Conservation (phyloP, 1,139 yeast genomes). For the Lodderomyces pseudojiufengensis region DNA sequence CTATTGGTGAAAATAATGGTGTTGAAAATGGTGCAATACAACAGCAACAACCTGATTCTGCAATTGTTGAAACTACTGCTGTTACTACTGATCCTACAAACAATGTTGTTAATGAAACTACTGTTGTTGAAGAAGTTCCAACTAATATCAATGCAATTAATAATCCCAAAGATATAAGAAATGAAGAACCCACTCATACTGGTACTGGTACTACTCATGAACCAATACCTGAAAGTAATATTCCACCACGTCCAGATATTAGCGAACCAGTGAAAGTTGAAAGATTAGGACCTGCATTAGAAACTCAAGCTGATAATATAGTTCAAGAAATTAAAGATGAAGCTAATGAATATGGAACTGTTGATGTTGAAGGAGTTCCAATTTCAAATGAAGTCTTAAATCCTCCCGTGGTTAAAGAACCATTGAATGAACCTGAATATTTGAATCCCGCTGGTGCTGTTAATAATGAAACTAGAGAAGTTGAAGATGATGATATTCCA, state of each 20-base stretch:
- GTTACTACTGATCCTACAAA: not conserved
- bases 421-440: not conserved
- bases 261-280: not conserved
- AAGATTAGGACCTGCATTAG: slow-evolving; percentile 1
- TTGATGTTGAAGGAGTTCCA: not conserved
- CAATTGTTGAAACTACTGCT: not conserved
- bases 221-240: not conserved
- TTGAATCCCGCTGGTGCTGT: slow-evolving; percentile 1
- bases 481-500: not conserved
- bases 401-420: no score
- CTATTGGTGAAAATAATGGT: not conserved
- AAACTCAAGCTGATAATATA: slow-evolving; percentile 1
- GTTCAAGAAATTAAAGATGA: not conserved
- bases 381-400: not conserved
- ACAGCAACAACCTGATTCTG: not conserved
- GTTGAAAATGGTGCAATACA: not conserved
- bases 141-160: no score
- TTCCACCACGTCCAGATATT: not conserved
- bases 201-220: not conserved
- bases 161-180: not conserved
- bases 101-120: slow-evolving; percentile 1
- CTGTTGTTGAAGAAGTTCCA: not conserved
- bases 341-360: no score
- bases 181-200: slow-evolving; percentile 1
- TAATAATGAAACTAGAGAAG: not conserved